Base-by-base conservation (phyloP, 495 filamentous ascomycete species). In the Penicillium waksmanii region DNA sequence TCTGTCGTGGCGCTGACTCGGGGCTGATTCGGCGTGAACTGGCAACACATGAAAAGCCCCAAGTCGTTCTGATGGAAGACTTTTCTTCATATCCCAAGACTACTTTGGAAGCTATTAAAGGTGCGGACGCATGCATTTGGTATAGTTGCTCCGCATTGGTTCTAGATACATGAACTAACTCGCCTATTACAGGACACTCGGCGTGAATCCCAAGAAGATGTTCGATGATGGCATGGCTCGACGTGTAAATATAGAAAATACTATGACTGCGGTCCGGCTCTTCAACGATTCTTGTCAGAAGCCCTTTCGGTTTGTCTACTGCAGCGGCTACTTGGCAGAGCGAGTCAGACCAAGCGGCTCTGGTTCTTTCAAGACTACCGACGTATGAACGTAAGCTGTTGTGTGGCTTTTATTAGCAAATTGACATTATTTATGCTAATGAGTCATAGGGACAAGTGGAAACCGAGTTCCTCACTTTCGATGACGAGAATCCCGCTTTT, bases 101-200 rank as follows among this genome's bases (percentile, higher is more conserved):
- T 3, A 59, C 81, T 11, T 47, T 78, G 13, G 49, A 69, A 17
- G 65, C 76, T n/a, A 62, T 85, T 3, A 53, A 63, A n/a, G 81
- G 78, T 36, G 82, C 79, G 1, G 73, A 81, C 35, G 80, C 73
- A 15, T 85, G 82, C 63, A 72, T 85, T 25, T 85, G 82, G 82
- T 80, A 57, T 59, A 61, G 64, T 49, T 23, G 51, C 10, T 15
- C 15, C 21, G 23, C 9, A 25, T 3, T 7, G 3, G 42, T 44
- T 9, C n/a, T 19, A 44, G 42, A 40, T n/a, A n/a, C 15, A 40
- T 18, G 17, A 44, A n/a, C n/a, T 25, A 8, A 42, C 13, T 3
- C 8, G 6, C 3, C 23, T 53, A 19, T 34, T 18, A 19, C 38
- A 57, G 38, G 59, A 55, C 53, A 13, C 46, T 66, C 21, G 61